Conservation (phyloP, 441 rosid genomes). For the Isatis lusitanica region DNA sequence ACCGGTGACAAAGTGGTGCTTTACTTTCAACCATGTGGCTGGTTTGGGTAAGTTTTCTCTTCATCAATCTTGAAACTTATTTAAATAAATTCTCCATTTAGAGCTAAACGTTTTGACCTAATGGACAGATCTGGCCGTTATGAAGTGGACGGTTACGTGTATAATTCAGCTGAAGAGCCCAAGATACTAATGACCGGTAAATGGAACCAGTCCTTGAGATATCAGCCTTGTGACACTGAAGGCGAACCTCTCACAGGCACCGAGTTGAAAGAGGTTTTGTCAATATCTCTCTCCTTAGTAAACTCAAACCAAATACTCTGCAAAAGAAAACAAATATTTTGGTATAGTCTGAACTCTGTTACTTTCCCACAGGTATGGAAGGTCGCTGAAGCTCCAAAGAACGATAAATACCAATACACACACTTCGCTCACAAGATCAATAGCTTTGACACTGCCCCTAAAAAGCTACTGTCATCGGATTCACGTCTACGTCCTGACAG, state of each 20-base stretch:
- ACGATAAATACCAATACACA: conserved; percentile 84
- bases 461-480: conserved; percentile 74
- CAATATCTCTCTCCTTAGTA: neutral
- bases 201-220: conserved; percentile 78
- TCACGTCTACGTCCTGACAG: conserved; percentile 87
- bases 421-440: conserved; percentile 89
- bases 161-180: conserved; percentile 78
- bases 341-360: neutral
- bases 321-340: neutral
- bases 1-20: conserved; percentile 86
- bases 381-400: conserved; percentile 70
- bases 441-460: conserved; percentile 86
- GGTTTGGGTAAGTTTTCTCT: conserved; percentile 68
- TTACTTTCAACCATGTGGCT: conserved; percentile 89
- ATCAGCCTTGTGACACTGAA: conserved; percentile 80
- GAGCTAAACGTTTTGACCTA: neutral
- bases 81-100: neutral
- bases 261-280: conserved; percentile 61
- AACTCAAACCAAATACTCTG: neutral
- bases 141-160: conserved; percentile 90
- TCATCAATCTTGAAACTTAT: neutral
- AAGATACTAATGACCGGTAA: conserved; percentile 85
- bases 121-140: conserved; percentile 77
- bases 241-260: conserved; percentile 84
- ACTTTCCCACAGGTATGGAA: conserved; percentile 59